Evolutionary conservation across 495 filamentous ascomycete genomes (phyloP).

Genomic region (Lasiosphaeria hispida): DNA sequence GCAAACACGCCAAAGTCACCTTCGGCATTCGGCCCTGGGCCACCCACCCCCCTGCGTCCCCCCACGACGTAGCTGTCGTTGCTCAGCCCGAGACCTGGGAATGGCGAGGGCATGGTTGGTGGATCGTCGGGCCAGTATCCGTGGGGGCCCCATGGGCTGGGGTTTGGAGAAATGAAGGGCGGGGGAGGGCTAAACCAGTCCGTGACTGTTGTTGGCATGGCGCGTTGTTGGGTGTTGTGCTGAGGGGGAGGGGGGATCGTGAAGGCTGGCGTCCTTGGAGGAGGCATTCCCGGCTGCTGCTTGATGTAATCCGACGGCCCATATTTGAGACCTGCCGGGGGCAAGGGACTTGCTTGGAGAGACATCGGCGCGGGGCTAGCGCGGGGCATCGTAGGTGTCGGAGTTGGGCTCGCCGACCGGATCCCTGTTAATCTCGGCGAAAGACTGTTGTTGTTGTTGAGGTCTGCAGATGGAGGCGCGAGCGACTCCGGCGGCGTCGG

Average conservation of each 20-base stretch:
- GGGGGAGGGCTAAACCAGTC: conserved; percentile 44
- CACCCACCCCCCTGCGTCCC: conserved; percentile 3
- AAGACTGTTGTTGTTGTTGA: conserved; percentile 11
- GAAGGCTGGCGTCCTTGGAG: conserved; percentile 29
- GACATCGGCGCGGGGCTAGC: conserved; percentile 16
- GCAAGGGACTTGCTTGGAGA: conserved; percentile 17
- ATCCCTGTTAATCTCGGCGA: conserved; percentile 17
- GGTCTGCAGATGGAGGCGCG: conserved; percentile 16
- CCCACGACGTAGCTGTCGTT: conserved; percentile 6
- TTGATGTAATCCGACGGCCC: conserved; percentile 16
- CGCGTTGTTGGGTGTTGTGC: conserved; percentile 35
- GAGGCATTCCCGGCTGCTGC: conserved; percentile 22
- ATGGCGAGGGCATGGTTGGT: conserved; percentile 6
- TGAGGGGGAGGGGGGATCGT: conserved; percentile 38
- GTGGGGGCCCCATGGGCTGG: conserved; percentile 26
- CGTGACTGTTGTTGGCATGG: conserved; percentile 22
- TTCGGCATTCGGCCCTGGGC: background rate
- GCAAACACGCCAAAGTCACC: conserved; percentile 29
- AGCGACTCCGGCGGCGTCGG: conserved; percentile 34
- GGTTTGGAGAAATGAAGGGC: conserved; percentile 45
- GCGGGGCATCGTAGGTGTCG: conserved; percentile 23
- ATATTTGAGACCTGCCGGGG: conserved; percentile 21
- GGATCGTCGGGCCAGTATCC: conserved; percentile 18
- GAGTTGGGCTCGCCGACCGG: conserved; percentile 16
- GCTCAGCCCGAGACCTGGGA: conserved; percentile 19